Conservation (phyloP, 2,329 filamentous ascomycete genomes). For the Ambrosiella cleistominuta region DNA sequence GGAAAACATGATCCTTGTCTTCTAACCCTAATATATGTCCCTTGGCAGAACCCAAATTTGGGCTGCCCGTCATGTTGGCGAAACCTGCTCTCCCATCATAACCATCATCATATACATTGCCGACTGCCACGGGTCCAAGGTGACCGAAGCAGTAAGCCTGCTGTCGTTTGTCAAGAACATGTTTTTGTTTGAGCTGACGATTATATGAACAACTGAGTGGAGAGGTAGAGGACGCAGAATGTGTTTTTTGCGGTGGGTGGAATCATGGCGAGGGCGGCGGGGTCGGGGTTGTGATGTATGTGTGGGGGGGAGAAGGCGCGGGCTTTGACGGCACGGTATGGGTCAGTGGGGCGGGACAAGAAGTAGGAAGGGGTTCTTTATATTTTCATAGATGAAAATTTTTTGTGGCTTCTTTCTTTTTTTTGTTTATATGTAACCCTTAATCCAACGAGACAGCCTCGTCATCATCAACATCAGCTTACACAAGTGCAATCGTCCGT, state of each 20-base stretch:
- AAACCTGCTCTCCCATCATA: slow-evolving; percentile 21
- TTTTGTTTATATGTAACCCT: too few species aligned
- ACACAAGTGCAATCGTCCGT: too few species aligned
- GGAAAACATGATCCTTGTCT: background rate
- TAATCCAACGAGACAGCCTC: too few species aligned
- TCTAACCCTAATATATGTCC: background rate
- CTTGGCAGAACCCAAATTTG: slow-evolving; percentile 21
- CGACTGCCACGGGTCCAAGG: slow-evolving; percentile 23
- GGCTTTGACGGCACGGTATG: slow-evolving; percentile 6
- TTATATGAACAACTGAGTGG: slow-evolving; percentile 25
- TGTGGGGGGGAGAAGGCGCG: slow-evolving; percentile 13
- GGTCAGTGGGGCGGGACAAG: background rate
- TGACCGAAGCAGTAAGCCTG: slow-evolving; percentile 22
- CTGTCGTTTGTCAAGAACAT: slow-evolving; percentile 25
- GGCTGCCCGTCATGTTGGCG: slow-evolving; percentile 21
- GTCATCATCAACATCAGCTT: too few species aligned
- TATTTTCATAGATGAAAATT: too few species aligned
- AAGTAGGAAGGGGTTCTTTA: too few species aligned
- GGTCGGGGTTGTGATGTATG: slow-evolving; percentile 17
- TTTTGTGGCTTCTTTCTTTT: too few species aligned
- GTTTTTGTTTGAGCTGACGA: slow-evolving; percentile 23
- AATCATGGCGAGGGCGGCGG: slow-evolving; percentile 19
- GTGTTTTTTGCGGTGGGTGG: slow-evolving; percentile 14
- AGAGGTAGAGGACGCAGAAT: slow-evolving; percentile 16
- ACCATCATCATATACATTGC: slow-evolving; percentile 23